Base-by-base conservation (phyloP, 192 early-diverging fungal species). In the Backusella liffmaniae region DNA sequence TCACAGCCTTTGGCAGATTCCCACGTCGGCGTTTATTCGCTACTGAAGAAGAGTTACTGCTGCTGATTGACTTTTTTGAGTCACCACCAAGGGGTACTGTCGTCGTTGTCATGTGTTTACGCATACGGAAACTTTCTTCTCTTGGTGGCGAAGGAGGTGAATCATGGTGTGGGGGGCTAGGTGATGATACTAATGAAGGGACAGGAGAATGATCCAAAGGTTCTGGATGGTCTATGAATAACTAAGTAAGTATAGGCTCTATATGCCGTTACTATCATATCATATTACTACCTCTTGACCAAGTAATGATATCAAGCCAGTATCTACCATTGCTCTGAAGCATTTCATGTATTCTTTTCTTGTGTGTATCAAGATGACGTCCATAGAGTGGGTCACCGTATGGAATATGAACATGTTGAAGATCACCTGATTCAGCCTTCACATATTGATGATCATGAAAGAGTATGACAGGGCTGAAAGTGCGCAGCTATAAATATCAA, bases 1-100 rank as follows among this genome's bases (percentile, higher is more conserved):
- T 81, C 21, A 77, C 76, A 21, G 70, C 42, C 41, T 83, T 83
- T 53, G 82, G 82, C 7, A 83, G 73, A 70, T 83, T 83, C 18
- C 82, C 82, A 15, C 82, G 75, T 44, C 80, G 68, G 15, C 78
- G 73, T 36, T 79, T 79, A 35, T 51, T 76, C 30, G 69, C 49
- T 26, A 71, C 68, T 41, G 44, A 56, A 29, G 53, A 68, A 49
- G 62, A 39, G 46, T 53, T 36, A 30, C 18, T 65, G 23, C 30
- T 49, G 68, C 35, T 30, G 16, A 69, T 69, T 39, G 68, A 62
- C 10, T 69, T 69, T n/a, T 67, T 53, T 15, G 75, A 76, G 34
- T 68, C 69, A 49, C 42, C 42, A 44, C 46, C 46, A 49, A 49
- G 46, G 46, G 46, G 46, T 49, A 49, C 46, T 49, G 46, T 49